These are phyloP conservation scores for Penicillium flavigenum DNA, from an alignment of 495 filamentous ascomycete species.

Conservation along the genomic window DNA sequence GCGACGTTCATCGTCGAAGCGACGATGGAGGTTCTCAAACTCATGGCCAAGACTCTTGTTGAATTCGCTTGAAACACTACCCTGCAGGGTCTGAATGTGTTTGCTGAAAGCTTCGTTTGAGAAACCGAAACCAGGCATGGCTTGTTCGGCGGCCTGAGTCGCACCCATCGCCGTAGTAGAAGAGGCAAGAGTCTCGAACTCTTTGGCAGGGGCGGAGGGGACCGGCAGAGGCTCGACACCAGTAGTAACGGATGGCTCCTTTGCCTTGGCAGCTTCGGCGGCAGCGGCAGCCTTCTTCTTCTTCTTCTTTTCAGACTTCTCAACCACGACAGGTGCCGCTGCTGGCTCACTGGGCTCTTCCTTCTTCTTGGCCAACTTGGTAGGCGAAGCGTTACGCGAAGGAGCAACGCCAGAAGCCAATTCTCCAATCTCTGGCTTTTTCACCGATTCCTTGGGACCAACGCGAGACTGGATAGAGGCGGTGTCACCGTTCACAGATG, in stretches of 20 bases:
- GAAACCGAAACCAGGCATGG: conserved; percentile 21
- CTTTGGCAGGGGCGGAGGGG: conserved; percentile 12
- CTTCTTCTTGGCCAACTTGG: conserved; percentile 47
- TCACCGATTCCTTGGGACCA: conserved; percentile 35
- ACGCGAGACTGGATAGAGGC: conserved; percentile 37
- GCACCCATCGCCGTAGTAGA: conserved; percentile 17
- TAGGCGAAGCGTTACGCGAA: conserved; percentile 43
- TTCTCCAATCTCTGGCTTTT: conserved; percentile 37
- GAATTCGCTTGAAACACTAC: conserved; percentile 54
- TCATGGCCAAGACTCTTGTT: conserved; percentile 55
- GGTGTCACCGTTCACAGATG: conserved; percentile 52
- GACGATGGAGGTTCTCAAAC: conserved; percentile 57
- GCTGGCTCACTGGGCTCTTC: conserved; percentile 42
- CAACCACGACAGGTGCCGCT: conserved; percentile 36
- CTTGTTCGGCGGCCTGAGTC: conserved; percentile 8
- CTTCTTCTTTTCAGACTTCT: conserved; percentile 58
- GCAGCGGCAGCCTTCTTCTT: conserved; percentile 54
- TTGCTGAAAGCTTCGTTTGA: conserved; percentile 45
- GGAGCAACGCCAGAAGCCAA: conserved; percentile 30
- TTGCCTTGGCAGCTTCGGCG: conserved; percentile 38
- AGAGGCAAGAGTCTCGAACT: conserved; percentile 21
- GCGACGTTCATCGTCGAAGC: conserved; percentile 64
- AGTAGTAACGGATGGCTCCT: conserved; percentile 25
- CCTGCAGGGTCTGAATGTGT: conserved; percentile 57
- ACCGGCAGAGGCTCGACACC: conserved; percentile 24